Conservation (phyloP, 768 basidiomycete genomes). For the Cystoderma amianthinum region DNA sequence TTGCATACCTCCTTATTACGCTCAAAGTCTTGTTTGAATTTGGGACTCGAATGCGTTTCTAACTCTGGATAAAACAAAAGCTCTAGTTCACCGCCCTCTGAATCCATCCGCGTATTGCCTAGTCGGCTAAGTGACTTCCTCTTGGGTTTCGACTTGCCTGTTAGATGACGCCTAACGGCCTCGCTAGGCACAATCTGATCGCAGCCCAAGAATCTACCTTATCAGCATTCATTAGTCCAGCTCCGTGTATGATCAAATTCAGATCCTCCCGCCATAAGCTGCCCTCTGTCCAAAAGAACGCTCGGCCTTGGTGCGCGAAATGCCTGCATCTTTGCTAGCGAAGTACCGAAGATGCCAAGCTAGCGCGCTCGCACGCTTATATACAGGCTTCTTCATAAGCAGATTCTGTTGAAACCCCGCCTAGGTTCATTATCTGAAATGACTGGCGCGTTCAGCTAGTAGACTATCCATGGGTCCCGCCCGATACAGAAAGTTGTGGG, state of each 20-base stretch:
- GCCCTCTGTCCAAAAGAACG: constrained; percentile 65
- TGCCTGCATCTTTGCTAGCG: constrained; percentile 54
- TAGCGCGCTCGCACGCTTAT: constrained; percentile 25
- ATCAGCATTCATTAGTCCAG: constrained; percentile 5
- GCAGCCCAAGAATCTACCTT: too few relatives aligned
- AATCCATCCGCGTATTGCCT: neutral
- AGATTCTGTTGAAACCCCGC: too few relatives aligned
- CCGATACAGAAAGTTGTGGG: constrained; percentile 63
- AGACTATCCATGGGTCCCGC: constrained; percentile 12
- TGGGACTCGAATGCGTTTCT: constrained; percentile 31
- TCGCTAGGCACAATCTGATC: too few relatives aligned
- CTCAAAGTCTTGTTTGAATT: constrained; percentile 18
- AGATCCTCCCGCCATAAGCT: constrained; percentile 57
- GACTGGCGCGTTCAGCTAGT: constrained; percentile 7
- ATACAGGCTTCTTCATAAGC: constrained; percentile 1
- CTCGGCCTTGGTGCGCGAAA: constrained; percentile 50
- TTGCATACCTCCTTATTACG: constrained; percentile 17
- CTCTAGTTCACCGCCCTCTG: constrained; percentile 15
- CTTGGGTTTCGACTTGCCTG: constrained; percentile 14
- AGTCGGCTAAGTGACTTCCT: constrained; percentile 15
- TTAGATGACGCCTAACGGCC: constrained; percentile 30
- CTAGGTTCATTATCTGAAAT: too few relatives aligned
- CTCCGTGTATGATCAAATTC: constrained; percentile 13
- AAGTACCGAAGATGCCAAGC: constrained; percentile 71
- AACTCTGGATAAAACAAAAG: constrained; percentile 28